Evolutionary conservation across 2,329 filamentous ascomycete species (phyloP), one percentile per base, ranked within the genome.

Genomic region (Phialemoniopsis sp.): DNA sequence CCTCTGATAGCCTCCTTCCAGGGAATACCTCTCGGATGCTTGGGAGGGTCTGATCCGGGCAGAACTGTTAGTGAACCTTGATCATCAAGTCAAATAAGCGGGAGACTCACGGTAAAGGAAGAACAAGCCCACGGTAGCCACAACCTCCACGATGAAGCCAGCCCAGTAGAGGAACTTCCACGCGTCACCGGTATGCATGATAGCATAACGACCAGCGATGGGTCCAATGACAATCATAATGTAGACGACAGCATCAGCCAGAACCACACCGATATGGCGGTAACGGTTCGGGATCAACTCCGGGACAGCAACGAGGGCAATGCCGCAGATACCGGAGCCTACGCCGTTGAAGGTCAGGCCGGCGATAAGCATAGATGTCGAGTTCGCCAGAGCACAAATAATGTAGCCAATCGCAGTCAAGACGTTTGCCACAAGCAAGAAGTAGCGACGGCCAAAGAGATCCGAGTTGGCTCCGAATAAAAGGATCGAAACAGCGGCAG

Each of bases 231-330:
- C 60, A 8, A 72, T 66, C 2, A 64, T 60, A 36, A 73, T 53
- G 38, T 64, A 67, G 6, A 66, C 62, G 2, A 57, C 58, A 13
- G 58, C 46, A 47, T 66, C 64, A 5, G 66, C 65, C 29, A 71
- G 52, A 2, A 64, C 59, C 37, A 68, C 59, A 29, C 59, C 62
- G n/a, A 62, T 64, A 43, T 69, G 63, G 36, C 67, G 49, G 62
- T 65, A 70, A 45, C 70, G 70, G 50, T 70, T 70, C 1, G 67
- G 67, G 2, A 72, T 57, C 12, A 72, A 57, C 45, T 70, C 67
- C 8, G 66, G 64, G 4, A 70, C 57, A 4, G 62, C 65, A 46
- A 70, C 67, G 32, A 63, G 65, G n/a, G 63, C 67, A 38, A 66
- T 52, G 48, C 68, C 64, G 31, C 61, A 64, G 30, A 64, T 64